Evolutionary conservation across 1,284 basidiomycete species (phyloP).

Genomic region (Singerocomus inundabilis): DNA sequence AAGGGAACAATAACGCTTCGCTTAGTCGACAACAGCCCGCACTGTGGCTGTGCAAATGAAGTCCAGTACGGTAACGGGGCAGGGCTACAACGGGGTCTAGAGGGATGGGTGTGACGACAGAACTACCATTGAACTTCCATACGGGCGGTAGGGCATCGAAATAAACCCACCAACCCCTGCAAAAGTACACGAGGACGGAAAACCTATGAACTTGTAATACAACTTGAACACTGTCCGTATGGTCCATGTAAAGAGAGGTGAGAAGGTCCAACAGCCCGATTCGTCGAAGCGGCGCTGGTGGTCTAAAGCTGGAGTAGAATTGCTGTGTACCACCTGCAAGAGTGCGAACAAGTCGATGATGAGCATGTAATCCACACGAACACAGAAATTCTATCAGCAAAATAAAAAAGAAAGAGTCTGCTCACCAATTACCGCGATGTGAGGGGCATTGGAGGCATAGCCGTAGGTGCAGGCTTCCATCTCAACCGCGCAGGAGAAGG

Average conservation of each 20-base stretch:
- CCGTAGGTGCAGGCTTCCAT: slow-evolving; percentile 54
- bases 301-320: background rate
- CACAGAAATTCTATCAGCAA: slow-evolving; percentile 17
- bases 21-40: slow-evolving; percentile 3
- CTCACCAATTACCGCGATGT: slow-evolving; percentile 33
- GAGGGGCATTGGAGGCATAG: slow-evolving; percentile 52
- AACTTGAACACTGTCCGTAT: slow-evolving; percentile 12
- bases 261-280: background rate
- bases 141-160: too few species aligned
- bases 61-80: too few species aligned
- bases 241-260: slow-evolving; percentile 17
- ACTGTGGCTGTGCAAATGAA: slow-evolving; percentile 16
- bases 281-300: background rate
- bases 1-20: slow-evolving; percentile 29
- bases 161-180: too few species aligned
- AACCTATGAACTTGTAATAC: slow-evolving; percentile 8
- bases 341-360: background rate
- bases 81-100: background rate
- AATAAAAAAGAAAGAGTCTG: slow-evolving; percentile 20
- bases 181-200: slow-evolving; percentile 9
- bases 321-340: slow-evolving; percentile 7
- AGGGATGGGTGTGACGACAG: too few species aligned
- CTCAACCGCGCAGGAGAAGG: slow-evolving; percentile 47
- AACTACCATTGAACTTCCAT: too few species aligned
- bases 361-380: background rate